Conservation (phyloP, 2,329 filamentous ascomycete genomes). For the Alternaria gansuensis region DNA sequence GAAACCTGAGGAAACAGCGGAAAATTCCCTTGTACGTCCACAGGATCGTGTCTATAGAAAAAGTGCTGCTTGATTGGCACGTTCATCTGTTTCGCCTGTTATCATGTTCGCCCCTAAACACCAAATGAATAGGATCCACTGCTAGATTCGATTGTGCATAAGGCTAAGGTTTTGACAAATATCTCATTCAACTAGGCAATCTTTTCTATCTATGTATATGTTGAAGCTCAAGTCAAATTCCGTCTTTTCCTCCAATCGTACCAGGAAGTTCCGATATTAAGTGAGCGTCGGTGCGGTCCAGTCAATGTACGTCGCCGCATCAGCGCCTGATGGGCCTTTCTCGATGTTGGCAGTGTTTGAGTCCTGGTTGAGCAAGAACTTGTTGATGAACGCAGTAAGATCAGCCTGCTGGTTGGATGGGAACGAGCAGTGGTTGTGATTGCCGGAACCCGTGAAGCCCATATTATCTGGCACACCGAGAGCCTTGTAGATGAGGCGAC, state of each 20-base stretch:
- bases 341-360: conserved; percentile 47
- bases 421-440: conserved; percentile 66
- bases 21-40: background rate
- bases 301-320: conserved; percentile 49
- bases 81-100: background rate
- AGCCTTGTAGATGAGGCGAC: conserved; percentile 63
- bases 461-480: conserved; percentile 64
- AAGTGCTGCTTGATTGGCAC: conserved; percentile 7
- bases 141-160: background rate
- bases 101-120: conserved; percentile 1
- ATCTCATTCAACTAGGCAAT: conserved; percentile 7
- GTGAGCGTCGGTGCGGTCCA: conserved; percentile 49
- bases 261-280: conserved; percentile 25
- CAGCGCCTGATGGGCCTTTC: conserved; percentile 44
- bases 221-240: conserved; percentile 16
- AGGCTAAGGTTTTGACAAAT: background rate
- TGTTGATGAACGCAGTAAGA: conserved; percentile 64
- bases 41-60: background rate
- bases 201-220: conserved; percentile 21
- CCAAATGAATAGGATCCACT: background rate
- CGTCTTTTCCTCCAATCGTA: background rate
- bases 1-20: background rate
- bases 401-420: conserved; percentile 63
- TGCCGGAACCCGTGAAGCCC: conserved; percentile 66
- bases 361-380: conserved; percentile 55